These are phyloP conservation scores for Triticum timopheevii DNA, from an alignment of 176 grass and related monocot genomes.

Conservation along the genomic window DNA sequence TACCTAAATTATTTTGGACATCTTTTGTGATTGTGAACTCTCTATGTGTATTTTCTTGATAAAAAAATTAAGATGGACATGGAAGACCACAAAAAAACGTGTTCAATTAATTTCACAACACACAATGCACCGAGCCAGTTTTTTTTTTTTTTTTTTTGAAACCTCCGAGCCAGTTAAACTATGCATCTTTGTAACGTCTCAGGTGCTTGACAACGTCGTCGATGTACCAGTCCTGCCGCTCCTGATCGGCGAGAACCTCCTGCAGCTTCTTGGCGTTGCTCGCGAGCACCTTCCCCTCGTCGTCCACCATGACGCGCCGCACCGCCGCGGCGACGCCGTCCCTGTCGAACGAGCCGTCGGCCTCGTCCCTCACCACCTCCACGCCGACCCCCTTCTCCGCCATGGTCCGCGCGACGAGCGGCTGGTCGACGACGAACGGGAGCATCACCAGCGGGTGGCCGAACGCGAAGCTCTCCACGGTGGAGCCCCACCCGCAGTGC, in stretches of 20 bases:
- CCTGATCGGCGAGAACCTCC: not conserved
- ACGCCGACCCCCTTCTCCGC: slow-evolving; percentile 37
- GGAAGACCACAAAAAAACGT: too few relatives aligned
- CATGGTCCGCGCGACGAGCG: slow-evolving; percentile 22
- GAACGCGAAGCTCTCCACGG: slow-evolving; percentile 49
- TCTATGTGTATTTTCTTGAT: too few relatives aligned
- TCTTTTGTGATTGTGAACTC: too few relatives aligned
- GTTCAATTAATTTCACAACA: too few relatives aligned
- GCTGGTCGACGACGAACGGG: slow-evolving; percentile 45
- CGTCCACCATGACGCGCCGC: slow-evolving; percentile 38
- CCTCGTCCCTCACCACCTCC: slow-evolving; percentile 30
- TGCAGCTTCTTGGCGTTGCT: slow-evolving; percentile 27
- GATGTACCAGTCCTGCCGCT: slow-evolving; percentile 27
- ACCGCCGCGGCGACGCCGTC: slow-evolving; percentile 23
- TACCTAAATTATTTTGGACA: too few relatives aligned
- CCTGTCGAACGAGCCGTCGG: slow-evolving; percentile 36
- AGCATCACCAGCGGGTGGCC: slow-evolving; percentile 60
- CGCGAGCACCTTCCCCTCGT: slow-evolving; percentile 31
- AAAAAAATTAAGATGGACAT: too few relatives aligned
- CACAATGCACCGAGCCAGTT: too few relatives aligned
- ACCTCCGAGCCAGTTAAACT: too few relatives aligned
- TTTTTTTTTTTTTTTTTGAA: too few relatives aligned
- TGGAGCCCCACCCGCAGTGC: slow-evolving; percentile 67
- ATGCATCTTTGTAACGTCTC: not conserved
- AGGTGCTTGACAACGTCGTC: slow-evolving; percentile 37